These are phyloP conservation scores for Helicocarpus griseus DNA, from an alignment of 2,329 filamentous ascomycete species.

Conservation along the genomic window DNA sequence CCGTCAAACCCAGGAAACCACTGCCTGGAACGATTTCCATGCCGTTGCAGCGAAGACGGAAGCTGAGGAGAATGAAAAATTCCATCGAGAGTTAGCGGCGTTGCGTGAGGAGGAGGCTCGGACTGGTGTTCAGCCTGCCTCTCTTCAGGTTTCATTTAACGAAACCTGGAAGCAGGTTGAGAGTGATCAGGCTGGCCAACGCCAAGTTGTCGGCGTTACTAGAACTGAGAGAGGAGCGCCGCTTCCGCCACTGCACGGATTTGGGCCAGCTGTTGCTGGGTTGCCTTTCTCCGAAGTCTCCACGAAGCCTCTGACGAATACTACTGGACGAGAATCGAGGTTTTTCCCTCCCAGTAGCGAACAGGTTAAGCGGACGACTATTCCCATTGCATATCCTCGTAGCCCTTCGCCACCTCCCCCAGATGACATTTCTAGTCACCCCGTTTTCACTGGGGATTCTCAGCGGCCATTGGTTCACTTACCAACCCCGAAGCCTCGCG, in stretches of 20 bases:
- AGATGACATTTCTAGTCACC: constrained; percentile 45
- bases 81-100: constrained; percentile 30
- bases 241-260: constrained; percentile 22
- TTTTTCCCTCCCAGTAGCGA: constrained; percentile 39
- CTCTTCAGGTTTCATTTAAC: constrained; percentile 29
- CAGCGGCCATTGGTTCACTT: constrained; percentile 47
- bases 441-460: constrained; percentile 43
- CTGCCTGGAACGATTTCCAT: constrained; percentile 38
- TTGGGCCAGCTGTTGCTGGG: constrained; percentile 28
- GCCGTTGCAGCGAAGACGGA: constrained; percentile 30
- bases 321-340: constrained; percentile 35
- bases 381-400: constrained; percentile 25
- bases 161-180: constrained; percentile 40
- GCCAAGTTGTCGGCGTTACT: constrained; percentile 29
- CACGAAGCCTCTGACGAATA: constrained; percentile 24
- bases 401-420: constrained; percentile 47
- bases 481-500: constrained; percentile 57
- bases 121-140: constrained; percentile 21
- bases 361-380: constrained; percentile 23
- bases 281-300: constrained; percentile 27
- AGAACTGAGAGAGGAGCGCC: constrained; percentile 20
- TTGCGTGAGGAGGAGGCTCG: constrained; percentile 29
- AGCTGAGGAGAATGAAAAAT: constrained; percentile 30
- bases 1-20: constrained; percentile 20
- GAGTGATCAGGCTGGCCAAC: constrained; percentile 29